These are phyloP conservation scores for Cryphonectria naterciae DNA, from an alignment of 2,329 filamentous ascomycete species.

Conservation along the genomic window DNA sequence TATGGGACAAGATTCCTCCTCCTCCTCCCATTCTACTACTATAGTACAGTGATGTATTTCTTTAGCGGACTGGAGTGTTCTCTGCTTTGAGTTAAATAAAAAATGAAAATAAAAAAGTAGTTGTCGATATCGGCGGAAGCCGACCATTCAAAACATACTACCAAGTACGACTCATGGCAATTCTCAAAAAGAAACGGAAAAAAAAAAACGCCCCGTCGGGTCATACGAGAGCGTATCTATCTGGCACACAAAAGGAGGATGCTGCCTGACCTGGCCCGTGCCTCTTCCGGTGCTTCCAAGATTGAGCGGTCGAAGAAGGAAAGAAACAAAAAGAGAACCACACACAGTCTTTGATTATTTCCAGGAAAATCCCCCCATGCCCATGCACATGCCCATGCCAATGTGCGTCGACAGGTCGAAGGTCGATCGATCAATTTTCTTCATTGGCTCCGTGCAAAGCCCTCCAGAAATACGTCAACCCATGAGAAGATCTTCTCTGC, in stretches of 20 bases:
- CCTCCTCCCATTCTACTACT: neutral
- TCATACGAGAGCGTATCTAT: neutral
- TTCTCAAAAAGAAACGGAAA: neutral
- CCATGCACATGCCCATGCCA: neutral
- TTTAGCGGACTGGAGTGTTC: too few relatives aligned
- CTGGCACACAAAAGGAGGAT: neutral
- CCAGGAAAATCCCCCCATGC: neutral
- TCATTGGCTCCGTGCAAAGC: neutral
- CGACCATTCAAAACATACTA: neutral
- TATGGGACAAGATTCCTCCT: neutral
- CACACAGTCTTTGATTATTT: neutral
- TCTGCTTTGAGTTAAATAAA: too few relatives aligned
- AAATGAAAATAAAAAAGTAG: too few relatives aligned
- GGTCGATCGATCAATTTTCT: neutral
- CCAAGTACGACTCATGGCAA: neutral
- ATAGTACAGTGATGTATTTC: neutral
- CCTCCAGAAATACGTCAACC: conserved; percentile 2
- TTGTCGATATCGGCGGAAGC: neutral
- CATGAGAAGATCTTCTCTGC: conserved; percentile 4
- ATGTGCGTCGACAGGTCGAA: neutral
- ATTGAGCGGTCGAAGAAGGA: neutral
- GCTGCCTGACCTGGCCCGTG: conserved; percentile 4
- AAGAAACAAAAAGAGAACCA: neutral
- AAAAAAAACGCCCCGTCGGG: neutral
- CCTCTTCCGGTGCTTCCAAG: conserved; percentile 4